Base-by-base conservation (phyloP, 805 yeast species). In the Candida tammaniensis region DNA sequence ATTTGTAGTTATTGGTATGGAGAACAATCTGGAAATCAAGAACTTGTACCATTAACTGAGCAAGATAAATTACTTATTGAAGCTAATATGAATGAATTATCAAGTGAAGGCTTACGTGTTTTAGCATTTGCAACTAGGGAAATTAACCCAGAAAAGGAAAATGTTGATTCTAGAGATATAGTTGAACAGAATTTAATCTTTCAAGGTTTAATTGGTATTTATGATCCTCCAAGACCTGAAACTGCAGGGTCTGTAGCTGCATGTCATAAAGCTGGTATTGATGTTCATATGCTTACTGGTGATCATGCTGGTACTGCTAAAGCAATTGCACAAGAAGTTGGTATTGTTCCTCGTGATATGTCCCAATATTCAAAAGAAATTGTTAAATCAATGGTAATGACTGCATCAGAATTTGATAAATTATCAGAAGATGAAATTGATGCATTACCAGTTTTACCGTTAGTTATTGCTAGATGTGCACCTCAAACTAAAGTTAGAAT, bases 381-480 rank as follows among this genome's bases (percentile, higher is more conserved):
- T 32, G 77, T 76, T 29, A 57, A 70, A 36, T 70, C 72, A 2
- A 81, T 82, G 86, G 82, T 81, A 18, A 80, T 84, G 86, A 76
- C 86, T 6, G 93, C 89, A 3, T 48, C 68, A 33, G 80, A 82
- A 40, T 84, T 83, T 59, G 91, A 83, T 52, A 66, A 68, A 4
- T 64, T 83, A 34, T 40, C 70, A 3, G 86, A 82, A 36, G 76
- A 64, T 1, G 70, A 82, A 47, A 69, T 84, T 44, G 91, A 83
- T 48, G 49, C 48, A 1, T 54, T 63, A 30, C 86, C 87, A 1
- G 79, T 78, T 7, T 62, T 83, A 32, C 91, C 91, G 1, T 64
- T 82, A 33, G 93, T 83, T 18, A 78, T 84, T 59, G 93, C 93
- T 4, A 68, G 93, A 42, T 84, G 91, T 61, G 84, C 91, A 4